Evolutionary conservation across 2,329 filamentous ascomycete genomes (phyloP), one percentile per base, ranked within the genome.

Genomic region (Exophiala oligosperma): DNA sequence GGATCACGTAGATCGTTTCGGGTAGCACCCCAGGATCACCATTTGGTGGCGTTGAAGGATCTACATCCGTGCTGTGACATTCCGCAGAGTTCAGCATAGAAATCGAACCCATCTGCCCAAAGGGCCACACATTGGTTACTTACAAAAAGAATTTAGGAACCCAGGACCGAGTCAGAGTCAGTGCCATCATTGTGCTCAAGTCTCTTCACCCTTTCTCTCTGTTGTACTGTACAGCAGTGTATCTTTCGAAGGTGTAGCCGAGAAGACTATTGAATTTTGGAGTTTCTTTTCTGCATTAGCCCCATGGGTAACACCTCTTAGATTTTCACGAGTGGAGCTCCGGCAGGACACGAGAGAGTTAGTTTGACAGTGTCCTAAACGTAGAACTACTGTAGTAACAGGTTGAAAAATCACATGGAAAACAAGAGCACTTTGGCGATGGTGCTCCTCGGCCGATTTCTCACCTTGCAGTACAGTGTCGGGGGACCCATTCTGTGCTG

Each of bases 11-110:
- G 41, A 46, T 46, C 41, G 41, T 46, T 21, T 46, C 41, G 41
- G 41, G 41, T 26, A 46, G 41, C 41, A 24, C 41, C 21, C 24
- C 41, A 46, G 17, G 41, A n/a, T 46, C 41, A 17, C 21, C 17
- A 46, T 26, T 46, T 14, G 40, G 6, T 43, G 17, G 41, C 21
- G 41, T 46, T 24, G 17, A 24, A 46, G 41, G 41, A 46, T 46
- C 17, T 46, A 26, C 41, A 46, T 46, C 41, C 41, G 21, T 46
- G 26, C 17, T 17, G 17, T 17, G 17, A 46, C 41, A 46, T 46
- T n/a, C 41, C 41, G 41, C 21, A 46, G 41, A 46, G 41, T 24
- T 46, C 41, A 46, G n/a, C 41, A 46, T 46, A 46, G 41, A 26
- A 24, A 23, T 24, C 21, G 41, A 46, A 6, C 6, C 7, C 17